phyloP scores from a whole-genome alignment of 192 early-diverging fungal species.

The Gamsiella multidivaricata region DNA sequence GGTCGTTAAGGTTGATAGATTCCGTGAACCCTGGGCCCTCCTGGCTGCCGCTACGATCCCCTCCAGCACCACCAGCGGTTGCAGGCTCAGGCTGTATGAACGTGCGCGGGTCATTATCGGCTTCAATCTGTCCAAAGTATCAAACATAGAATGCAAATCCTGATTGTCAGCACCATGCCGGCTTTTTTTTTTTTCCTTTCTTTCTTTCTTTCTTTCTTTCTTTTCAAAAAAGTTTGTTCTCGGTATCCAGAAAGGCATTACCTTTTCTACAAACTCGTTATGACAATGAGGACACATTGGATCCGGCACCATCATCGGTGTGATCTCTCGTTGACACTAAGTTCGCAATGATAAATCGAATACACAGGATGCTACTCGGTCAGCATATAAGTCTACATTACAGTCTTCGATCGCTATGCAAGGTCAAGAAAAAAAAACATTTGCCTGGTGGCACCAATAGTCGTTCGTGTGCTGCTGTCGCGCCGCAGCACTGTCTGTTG shows the following conservation, averaged over 20 bases:
- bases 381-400: too few species aligned
- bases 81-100: constrained; percentile 26
- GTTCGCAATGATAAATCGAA: too few species aligned
- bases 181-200: too few species aligned
- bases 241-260: too few species aligned
- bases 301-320: constrained; percentile 74
- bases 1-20: constrained; percentile 28
- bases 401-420: background rate
- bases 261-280: constrained; percentile 88
- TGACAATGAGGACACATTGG: constrained; percentile 84
- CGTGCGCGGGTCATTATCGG: constrained; percentile 57
- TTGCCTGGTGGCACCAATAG: constrained; percentile 43
- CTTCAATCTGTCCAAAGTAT: constrained; percentile 51
- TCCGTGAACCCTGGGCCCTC: constrained; percentile 5
- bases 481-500: too few species aligned
- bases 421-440: too few species aligned
- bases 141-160: too few species aligned
- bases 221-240: too few species aligned
- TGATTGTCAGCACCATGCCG: too few species aligned
- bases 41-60: too few species aligned
- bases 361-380: too few species aligned
- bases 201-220: too few species aligned
- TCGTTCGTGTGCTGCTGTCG: background rate
- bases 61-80: constrained; percentile 11
- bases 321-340: constrained; percentile 46